phyloP scores from a whole-genome alignment of 1,139 yeast species.

The Geotrichum siamense region DNA sequence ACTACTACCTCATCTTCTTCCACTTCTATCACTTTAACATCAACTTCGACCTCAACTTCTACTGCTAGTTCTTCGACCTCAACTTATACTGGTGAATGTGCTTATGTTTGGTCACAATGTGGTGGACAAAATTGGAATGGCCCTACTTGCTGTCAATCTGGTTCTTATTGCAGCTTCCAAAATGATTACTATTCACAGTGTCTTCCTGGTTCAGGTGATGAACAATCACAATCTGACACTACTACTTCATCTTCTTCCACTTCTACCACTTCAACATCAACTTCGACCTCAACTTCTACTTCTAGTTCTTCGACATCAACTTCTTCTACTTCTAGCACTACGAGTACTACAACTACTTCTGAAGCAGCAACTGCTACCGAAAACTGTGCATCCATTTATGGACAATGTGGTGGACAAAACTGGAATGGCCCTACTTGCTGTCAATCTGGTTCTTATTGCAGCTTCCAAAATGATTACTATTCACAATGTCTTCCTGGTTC shows the following conservation, averaged over 20 bases:
- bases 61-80: not conserved
- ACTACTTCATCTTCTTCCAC: not conserved
- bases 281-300: not conserved
- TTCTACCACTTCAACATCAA: not conserved
- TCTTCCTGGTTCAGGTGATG: not conserved
- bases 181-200: constrained; percentile 18
- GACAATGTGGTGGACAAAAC: constrained; percentile 16
- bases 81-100: not conserved
- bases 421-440: constrained; percentile 17
- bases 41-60: not conserved
- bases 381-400: constrained; percentile 8
- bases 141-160: constrained; percentile 16
- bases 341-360: not conserved
- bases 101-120: constrained; percentile 11
- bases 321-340: not conserved
- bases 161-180: constrained; percentile 5
- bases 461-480: constrained; percentile 11
- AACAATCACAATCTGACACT: not conserved
- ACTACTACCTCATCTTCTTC: not conserved
- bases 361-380: not conserved
- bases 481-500: constrained; percentile 16
- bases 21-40: not conserved
- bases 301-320: not conserved
- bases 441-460: constrained; percentile 11
- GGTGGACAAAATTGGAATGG: constrained; percentile 15